phyloP scores from a whole-genome alignment of 306 rosid genomes.

The Gleditsia sinensis region DNA sequence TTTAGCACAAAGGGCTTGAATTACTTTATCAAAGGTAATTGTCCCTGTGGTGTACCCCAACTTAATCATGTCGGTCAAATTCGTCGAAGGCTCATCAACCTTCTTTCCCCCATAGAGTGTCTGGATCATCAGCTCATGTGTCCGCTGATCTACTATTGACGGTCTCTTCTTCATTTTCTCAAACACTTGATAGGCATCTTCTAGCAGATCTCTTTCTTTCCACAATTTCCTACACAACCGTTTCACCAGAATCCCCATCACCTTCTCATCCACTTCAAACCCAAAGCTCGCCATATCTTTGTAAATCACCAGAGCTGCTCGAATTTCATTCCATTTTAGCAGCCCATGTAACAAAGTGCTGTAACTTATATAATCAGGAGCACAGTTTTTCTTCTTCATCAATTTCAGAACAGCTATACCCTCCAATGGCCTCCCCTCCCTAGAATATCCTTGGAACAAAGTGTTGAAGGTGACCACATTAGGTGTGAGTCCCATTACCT shows the following conservation, averaged over 20 bases:
- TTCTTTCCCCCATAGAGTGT: slow-evolving; percentile 47
- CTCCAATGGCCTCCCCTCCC: slow-evolving; percentile 72
- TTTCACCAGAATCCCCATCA: slow-evolving; percentile 62
- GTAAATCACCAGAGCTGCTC: slow-evolving; percentile 44
- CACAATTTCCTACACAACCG: slow-evolving; percentile 55
- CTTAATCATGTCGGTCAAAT: slow-evolving; percentile 51
- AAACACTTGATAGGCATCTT: slow-evolving; percentile 55
- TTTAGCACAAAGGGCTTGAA: slow-evolving; percentile 55
- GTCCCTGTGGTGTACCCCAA: slow-evolving; percentile 45
- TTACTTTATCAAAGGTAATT: slow-evolving; percentile 39
- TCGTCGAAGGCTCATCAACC: slow-evolving; percentile 45
- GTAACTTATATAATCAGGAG: slow-evolving; percentile 65
- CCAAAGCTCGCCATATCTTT: slow-evolving; percentile 64
- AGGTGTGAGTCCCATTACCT: slow-evolving; percentile 55
- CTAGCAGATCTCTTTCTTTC: slow-evolving; percentile 44
- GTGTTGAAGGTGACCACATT: slow-evolving; percentile 68
- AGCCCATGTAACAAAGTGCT: slow-evolving; percentile 72
- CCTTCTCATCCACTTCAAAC: slow-evolving; percentile 49
- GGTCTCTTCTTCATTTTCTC: slow-evolving; percentile 53
- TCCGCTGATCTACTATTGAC: slow-evolving; percentile 41
- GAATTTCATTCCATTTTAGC: slow-evolving; percentile 63
- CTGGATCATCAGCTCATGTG: slow-evolving; percentile 53
- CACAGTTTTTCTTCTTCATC: slow-evolving; percentile 62
- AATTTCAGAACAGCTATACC: slow-evolving; percentile 54
- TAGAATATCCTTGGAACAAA: slow-evolving; percentile 69